These are phyloP conservation scores for Cokeromyces recurvatus DNA, from an alignment of 371 early-diverging fungal species.

Conservation along the genomic window DNA sequence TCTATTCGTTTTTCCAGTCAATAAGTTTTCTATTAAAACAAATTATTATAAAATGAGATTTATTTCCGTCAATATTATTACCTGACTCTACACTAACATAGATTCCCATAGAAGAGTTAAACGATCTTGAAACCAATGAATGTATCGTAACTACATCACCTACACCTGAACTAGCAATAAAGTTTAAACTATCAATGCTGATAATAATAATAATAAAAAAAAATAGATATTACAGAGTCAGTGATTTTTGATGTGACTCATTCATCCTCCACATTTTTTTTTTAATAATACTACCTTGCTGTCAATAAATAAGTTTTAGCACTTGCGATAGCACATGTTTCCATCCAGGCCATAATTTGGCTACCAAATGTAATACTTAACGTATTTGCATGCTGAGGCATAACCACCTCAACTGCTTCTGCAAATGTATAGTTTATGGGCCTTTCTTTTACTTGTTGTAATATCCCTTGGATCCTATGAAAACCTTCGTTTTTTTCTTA, in stretches of 20 bases:
- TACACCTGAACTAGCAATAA: slow-evolving; percentile 48
- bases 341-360: slow-evolving; percentile 80
- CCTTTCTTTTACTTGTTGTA: slow-evolving; percentile 24
- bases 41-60: background rate
- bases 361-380: slow-evolving; percentile 75
- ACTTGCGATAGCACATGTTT: slow-evolving; percentile 60
- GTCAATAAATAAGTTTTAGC: slow-evolving; percentile 60
- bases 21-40: slow-evolving; percentile 40
- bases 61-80: slow-evolving; percentile 4
- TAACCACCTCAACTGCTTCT: slow-evolving; percentile 62
- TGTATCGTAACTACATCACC: slow-evolving; percentile 60
- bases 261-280: slow-evolving; percentile 1
- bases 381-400: slow-evolving; percentile 77
- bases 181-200: slow-evolving; percentile 52
- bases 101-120: slow-evolving; percentile 56
- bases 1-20: slow-evolving; percentile 50
- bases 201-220: background rate
- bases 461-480: slow-evolving; percentile 35
- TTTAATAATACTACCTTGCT: slow-evolving; percentile 43
- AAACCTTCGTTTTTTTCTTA: slow-evolving; percentile 25
- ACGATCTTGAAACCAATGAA: slow-evolving; percentile 53
- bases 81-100: slow-evolving; percentile 59
- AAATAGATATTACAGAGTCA: too few relatives aligned
- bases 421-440: slow-evolving; percentile 55
- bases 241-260: slow-evolving; percentile 10